phyloP scores from a whole-genome alignment of 2,329 filamentous ascomycete species.

The Fusarium sp. region DNA sequence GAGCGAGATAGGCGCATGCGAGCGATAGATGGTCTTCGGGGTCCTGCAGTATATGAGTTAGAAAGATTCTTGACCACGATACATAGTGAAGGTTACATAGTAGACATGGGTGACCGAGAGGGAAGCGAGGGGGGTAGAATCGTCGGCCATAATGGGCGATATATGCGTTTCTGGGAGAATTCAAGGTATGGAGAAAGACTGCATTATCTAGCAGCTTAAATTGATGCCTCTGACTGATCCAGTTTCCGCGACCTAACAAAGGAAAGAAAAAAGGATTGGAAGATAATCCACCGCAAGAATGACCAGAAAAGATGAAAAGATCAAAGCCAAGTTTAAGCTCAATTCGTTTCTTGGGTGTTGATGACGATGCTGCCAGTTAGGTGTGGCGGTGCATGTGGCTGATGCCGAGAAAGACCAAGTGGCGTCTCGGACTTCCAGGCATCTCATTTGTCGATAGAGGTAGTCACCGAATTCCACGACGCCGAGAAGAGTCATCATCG shows the following conservation, averaged over 20 bases:
- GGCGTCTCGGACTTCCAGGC: slow-evolving; percentile 17
- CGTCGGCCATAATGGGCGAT: slow-evolving; percentile 43
- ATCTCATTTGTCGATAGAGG: slow-evolving; percentile 24
- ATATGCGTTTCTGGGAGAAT: neutral
- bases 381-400: slow-evolving; percentile 27
- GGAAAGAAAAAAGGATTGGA: neutral
- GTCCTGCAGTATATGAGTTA: slow-evolving; percentile 69
- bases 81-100: slow-evolving; percentile 74
- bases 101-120: slow-evolving; percentile 95
- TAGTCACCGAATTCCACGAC: slow-evolving; percentile 27
- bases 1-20: slow-evolving; percentile 91
- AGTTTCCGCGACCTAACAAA: neutral
- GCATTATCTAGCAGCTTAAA: slow-evolving; percentile 16
- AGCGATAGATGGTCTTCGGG: slow-evolving; percentile 86
- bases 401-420: neutral
- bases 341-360: slow-evolving; percentile 5
- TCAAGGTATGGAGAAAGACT: slow-evolving; percentile 5
- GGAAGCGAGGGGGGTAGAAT: slow-evolving; percentile 77
- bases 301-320: neutral
- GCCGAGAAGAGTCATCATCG: slow-evolving; percentile 38
- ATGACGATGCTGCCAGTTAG: slow-evolving; percentile 18
- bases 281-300: neutral
- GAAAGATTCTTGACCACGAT: neutral
- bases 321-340: slow-evolving; percentile 14
- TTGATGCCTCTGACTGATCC: neutral